Conservation (phyloP, 495 filamentous ascomycete species). For the Astrothelium subdiscretum region DNA sequence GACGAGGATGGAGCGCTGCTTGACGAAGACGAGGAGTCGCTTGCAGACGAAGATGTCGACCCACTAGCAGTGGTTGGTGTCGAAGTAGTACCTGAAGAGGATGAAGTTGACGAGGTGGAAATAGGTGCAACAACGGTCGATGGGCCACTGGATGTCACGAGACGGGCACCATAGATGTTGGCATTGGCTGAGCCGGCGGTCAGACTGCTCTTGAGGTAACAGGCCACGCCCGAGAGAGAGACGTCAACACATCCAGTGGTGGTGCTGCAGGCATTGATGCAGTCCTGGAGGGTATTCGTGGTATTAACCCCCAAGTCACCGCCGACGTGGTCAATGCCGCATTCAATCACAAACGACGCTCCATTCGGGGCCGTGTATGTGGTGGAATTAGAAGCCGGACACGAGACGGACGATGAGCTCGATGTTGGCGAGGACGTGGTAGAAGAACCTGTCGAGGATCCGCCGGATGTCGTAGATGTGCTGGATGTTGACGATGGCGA, state of each 20-base stretch:
- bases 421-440: slow-evolving; percentile 1
- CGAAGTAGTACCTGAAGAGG: background rate
- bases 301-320: slow-evolving; percentile 7
- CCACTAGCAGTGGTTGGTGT: background rate
- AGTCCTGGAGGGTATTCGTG: slow-evolving; percentile 6
- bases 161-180: slow-evolving; percentile 8
- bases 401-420: background rate
- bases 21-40: background rate
- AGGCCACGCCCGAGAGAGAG: slow-evolving; percentile 8
- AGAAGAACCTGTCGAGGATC: slow-evolving; percentile 2
- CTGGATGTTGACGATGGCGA: background rate
- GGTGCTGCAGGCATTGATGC: slow-evolving; percentile 9
- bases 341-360: slow-evolving; percentile 9
- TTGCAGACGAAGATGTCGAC: background rate
- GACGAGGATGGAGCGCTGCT: too few species aligned
- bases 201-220: slow-evolving; percentile 12
- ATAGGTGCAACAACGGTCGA: background rate
- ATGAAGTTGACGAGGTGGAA: background rate
- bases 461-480: slow-evolving; percentile 4
- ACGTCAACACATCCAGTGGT: slow-evolving; percentile 13
- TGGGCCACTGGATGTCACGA: background rate
- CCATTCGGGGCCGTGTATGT: slow-evolving; percentile 7
- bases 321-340: slow-evolving; percentile 13
- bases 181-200: background rate
- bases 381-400: background rate